Evolutionary conservation across 2,329 filamentous ascomycete genomes (phyloP), one percentile per base, ranked within the genome.

Genomic region (Magnaporthales sp.): DNA sequence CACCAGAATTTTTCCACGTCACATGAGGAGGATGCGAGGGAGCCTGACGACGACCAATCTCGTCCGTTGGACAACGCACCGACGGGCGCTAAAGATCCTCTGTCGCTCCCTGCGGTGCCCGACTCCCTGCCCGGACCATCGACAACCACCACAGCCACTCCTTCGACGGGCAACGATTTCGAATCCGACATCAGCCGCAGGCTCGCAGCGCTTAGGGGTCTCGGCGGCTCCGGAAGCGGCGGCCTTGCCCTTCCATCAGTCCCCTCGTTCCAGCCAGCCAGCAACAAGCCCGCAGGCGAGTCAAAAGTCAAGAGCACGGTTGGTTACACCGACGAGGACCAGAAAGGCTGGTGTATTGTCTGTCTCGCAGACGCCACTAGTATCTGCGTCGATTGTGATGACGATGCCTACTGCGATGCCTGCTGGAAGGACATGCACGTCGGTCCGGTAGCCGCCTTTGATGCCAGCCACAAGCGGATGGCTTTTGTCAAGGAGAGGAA

Each of bases 371-470:
- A 95, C 73, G 91, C 89, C 0, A 87, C 86, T 3, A 78, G 95
- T 30, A 83, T 83, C 67, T 96, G 92, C 74, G 74, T 88, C 0
- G 91, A 89, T 3, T 96, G 92, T 72, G 86, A 87, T 46, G 77
- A 78, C 30, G 87, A 93, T 70, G 80, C 92, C 56, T 96, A 94
- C 74, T 96, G 92, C 75, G 80, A 83, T 26, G 80, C 84, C 19
- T 96, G 92, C 79, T 96, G 92, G 92, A 84, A 83, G 68, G 91
- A 94, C 73, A 92, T 92, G 75, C 92, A 96, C 72, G 79, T 86
- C 38, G 89, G 90, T 0, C 86, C 88, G 0, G 80, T 82, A 61
- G 91, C 90, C 0, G 87, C 86, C 0, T 88, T 85, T 63, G 91
- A 93, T 67, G 90, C 93, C 75, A 80, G 84, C 67, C 63, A 65